phyloP scores from a whole-genome alignment of 257 asterid species.

The Lavandula angustifolia region DNA sequence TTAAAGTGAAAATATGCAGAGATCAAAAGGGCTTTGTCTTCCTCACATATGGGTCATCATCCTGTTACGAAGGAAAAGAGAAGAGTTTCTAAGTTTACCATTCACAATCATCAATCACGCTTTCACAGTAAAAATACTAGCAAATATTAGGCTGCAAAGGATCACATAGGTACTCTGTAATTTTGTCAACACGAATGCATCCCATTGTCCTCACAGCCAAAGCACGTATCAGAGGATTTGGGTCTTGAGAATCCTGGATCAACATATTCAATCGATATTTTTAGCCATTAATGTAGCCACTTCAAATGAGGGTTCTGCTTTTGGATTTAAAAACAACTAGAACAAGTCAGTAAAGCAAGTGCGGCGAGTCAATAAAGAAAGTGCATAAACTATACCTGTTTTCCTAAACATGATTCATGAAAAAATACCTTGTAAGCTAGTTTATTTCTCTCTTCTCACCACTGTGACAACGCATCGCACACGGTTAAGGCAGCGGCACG shows the following conservation, averaged over 20 bases:
- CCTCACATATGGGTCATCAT: slow-evolving; percentile 99
- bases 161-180: slow-evolving; percentile 95
- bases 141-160: slow-evolving; percentile 66
- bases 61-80: slow-evolving; percentile 52
- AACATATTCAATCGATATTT: slow-evolving; percentile 19
- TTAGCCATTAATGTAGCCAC: slow-evolving; percentile 22
- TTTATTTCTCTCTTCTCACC: slow-evolving; percentile 38
- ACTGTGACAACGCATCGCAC: not conserved
- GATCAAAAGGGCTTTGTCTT: slow-evolving; percentile 37
- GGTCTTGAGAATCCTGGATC: slow-evolving; percentile 95
- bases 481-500: slow-evolving; percentile 69
- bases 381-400: too few species aligned
- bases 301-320: slow-evolving; percentile 11
- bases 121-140: slow-evolving; percentile 5
- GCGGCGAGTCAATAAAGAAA: too few species aligned
- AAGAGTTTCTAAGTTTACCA: slow-evolving; percentile 32
- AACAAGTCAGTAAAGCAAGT: too few species aligned
- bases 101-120: slow-evolving; percentile 5
- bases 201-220: slow-evolving; percentile 99
- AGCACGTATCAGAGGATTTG: slow-evolving; percentile 98
- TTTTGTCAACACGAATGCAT: slow-evolving; percentile 98
- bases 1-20: slow-evolving; percentile 11
- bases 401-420: too few species aligned
- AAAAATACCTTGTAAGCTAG: slow-evolving; percentile 36
- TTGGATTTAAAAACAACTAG: slow-evolving; percentile 17